phyloP scores from a whole-genome alignment of 73 alveolate species.

The Uronychia setigera region DNA sequence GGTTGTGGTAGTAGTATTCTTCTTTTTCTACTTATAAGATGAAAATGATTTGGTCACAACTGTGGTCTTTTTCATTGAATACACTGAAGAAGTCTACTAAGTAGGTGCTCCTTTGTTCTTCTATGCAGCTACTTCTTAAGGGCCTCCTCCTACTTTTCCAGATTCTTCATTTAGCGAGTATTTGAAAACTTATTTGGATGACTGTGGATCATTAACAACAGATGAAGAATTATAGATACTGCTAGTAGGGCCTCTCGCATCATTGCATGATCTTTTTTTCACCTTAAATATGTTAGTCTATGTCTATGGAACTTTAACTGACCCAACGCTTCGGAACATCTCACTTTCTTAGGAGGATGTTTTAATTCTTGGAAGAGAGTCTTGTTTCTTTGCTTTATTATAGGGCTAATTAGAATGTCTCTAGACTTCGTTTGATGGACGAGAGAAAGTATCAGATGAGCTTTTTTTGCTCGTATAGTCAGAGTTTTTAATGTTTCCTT shows the following conservation, averaged over 20 bases:
- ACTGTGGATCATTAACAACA: neutral
- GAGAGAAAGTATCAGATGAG: neutral
- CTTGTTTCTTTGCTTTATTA: neutral
- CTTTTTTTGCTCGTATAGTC: no score
- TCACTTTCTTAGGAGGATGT: neutral
- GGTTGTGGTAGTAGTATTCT: no score
- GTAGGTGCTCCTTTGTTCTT: no score
- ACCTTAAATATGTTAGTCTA: neutral
- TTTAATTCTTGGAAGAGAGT: neutral
- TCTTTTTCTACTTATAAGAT: neutral
- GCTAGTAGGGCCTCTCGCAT: neutral
- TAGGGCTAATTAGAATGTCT: no score
- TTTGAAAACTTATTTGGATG: neutral
- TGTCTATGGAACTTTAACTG: neutral
- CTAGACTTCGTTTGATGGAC: neutral
- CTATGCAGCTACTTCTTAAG: no score
- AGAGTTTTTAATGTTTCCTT: no score
- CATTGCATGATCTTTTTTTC: neutral
- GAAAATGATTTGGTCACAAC: neutral
- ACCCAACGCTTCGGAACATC: neutral
- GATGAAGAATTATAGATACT: neutral
- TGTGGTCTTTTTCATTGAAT: neutral
- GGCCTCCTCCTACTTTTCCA: no score
- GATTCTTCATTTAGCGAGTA: no score
- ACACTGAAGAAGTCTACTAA: neutral